A percentile compares a stretch with the other conserved stretches of the same genome.
These are phyloP conservation scores for Lactarius deliciosus DNA, from an alignment of 768 basidiomycete genomes.

Conservation along the genomic window DNA sequence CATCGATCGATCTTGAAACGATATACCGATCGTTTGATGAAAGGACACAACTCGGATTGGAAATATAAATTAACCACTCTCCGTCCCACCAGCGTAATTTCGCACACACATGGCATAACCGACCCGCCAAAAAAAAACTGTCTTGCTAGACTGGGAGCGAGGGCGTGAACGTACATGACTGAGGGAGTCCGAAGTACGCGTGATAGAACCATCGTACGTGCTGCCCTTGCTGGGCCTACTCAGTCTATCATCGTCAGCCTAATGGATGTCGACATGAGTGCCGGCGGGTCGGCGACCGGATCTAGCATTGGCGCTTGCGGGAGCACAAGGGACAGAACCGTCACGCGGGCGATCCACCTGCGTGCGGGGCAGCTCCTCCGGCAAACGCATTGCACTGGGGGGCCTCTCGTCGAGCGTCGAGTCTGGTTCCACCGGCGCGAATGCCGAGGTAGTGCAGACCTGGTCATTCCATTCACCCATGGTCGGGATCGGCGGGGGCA, in stretches of 20 bases:
- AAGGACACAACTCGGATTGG: too few species aligned
- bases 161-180: slow-evolving; percentile 6
- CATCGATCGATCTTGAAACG: too few species aligned
- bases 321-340: not conserved
- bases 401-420: not conserved
- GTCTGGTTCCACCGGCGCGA: too few species aligned
- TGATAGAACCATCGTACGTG: not conserved
- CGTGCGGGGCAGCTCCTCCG: not conserved
- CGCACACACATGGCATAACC: slow-evolving; percentile 49
- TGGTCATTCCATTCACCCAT: not conserved
- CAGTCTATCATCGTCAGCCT: not conserved
- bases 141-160: not conserved
- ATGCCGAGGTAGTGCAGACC: too few species aligned
- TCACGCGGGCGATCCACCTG: not conserved
- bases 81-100: not conserved
- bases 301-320: not conserved
- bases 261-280: not conserved
- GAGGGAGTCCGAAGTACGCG: not conserved
- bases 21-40: too few species aligned
- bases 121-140: slow-evolving; percentile 32
- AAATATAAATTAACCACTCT: not conserved
- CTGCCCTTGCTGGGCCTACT: slow-evolving; percentile 10
- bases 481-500: not conserved
- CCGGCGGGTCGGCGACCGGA: slow-evolving; percentile 12
- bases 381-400: too few species aligned